phyloP scores from a whole-genome alignment of 768 basidiomycete species.

The Serendipita sp. region DNA sequence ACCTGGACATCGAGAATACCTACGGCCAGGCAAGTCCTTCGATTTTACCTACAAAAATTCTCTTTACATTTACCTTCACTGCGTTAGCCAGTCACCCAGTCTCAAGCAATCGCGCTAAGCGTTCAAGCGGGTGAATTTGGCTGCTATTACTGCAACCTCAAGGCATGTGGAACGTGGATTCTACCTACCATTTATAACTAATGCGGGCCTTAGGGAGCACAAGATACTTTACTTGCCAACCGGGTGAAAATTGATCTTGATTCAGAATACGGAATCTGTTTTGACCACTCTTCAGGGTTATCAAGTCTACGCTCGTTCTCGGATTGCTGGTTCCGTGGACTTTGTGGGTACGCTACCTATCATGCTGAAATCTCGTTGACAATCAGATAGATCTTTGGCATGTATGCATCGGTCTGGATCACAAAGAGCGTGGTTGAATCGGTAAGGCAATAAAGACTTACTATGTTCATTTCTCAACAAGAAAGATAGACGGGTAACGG shows the following conservation, averaged over 20 bases:
- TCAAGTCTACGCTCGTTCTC: background rate
- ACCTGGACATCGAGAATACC: slow-evolving; percentile 9
- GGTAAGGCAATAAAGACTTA: background rate
- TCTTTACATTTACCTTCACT: background rate
- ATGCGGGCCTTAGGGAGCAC: background rate
- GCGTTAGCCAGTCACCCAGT: background rate
- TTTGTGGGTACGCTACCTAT: background rate
- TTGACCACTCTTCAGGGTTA: background rate
- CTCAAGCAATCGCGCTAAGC: slow-evolving; percentile 7
- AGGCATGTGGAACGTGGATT: background rate
- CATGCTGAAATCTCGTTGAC: background rate
- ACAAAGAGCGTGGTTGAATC: slow-evolving; percentile 5
- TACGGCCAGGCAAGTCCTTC: background rate
- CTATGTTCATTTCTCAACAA: too few relatives aligned
- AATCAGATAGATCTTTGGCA: background rate
- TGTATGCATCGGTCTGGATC: slow-evolving; percentile 6
- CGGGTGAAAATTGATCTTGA: background rate
- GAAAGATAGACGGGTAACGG: background rate
- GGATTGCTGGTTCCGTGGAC: slow-evolving; percentile 1
- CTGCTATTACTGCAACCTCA: background rate
- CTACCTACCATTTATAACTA: background rate
- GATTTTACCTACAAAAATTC: background rate
- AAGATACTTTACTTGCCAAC: slow-evolving; percentile 5
- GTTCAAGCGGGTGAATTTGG: slow-evolving; percentile 8
- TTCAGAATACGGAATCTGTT: background rate